Evolutionary conservation across 306 rosid species (phyloP), one percentile per base, ranked within the genome.

Genomic region (Sophora flavescens): DNA sequence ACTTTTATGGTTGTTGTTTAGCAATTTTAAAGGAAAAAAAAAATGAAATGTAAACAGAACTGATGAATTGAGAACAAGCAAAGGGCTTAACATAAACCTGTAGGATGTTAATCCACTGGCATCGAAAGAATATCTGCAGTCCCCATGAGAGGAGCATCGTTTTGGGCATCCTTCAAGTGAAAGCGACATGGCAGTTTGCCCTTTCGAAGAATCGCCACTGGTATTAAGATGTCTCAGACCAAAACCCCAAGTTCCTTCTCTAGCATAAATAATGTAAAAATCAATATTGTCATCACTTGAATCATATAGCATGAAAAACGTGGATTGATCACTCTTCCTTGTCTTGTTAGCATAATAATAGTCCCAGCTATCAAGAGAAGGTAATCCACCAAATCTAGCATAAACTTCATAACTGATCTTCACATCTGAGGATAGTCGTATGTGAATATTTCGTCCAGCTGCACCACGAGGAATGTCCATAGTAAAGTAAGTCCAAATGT

Each of bases 241-340:
- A 57, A 96, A 84, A 84, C 84, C 85, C 99, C 99, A 96, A 61
- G 93, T 89, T 74, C 99, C 99, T 91, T 96, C 98, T 86, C 89
- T 87, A 51, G 87, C 84, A 53, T 91, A 96, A 79, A 96, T 81
- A 69, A 96, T 73, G 82, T 91, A 84, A 80, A 96, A 92, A 61
- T 96, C 97, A 18, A 92, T 51, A 57, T 80, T 85, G 42, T 84
- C 81, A 32, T 87, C 87, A 18, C 87, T 96, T 30, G 99, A 89
- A 82, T 88, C 87, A 76, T 84, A 89, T 58, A 86, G 76, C 87
- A 84, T 84, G 82, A 96, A 88, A 86, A 96, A 96, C 88, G 64
- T 66, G 35, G 93, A 91, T 60, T 88, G 88, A 16, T 81, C 87
- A 73, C 97, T 96, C 74, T 81, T 92, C 72, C 85, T 81, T 66